Base-by-base conservation (phyloP, 2,329 filamentous ascomycete species). In the Purpureocillium takamizusanense region DNA sequence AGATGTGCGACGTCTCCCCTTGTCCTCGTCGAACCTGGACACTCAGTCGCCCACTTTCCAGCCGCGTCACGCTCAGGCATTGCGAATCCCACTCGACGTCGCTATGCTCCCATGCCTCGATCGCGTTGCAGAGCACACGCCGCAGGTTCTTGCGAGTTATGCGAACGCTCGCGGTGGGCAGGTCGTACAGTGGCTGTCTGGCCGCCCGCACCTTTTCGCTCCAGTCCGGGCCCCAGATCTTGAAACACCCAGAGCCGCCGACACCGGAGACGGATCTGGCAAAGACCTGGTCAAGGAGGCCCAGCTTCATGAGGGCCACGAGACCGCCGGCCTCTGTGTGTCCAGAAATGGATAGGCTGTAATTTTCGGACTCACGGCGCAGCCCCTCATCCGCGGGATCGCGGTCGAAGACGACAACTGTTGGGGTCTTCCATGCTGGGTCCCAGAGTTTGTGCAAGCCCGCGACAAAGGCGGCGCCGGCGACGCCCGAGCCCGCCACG, bases 401-500 rank as follows among this genome's bases (percentile, higher is more conserved):
- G 18, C 67, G 62, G 18, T 70, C 67, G 45, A 63, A 66, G 35
- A 69, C 53, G 33, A 52, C 48, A 33, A 69, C 50, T 4, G 44
- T 50, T 1, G 65, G 65, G 0, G 54, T 51, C 16, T 47, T 42
- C 27, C 51, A 35, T 0, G 39, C 37, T 2, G 51, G 42, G n/a
- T 54, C 42, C 61, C 65, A 69, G 4, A 59, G 53, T 36, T 60
- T 61, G 27, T 52, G 54, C 8, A 70, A 50, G 12, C 62, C 56
- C 35, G 60, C 48, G 18, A 56, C 59, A 39, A 71, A 70, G 7
- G 63, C 51, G 10, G 63, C 56, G 4, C 67, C 65, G 9, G 65
- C 60, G 16, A 69, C 54, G 21, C 67, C 67, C 15, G 53, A 64
- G 5, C 67, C 67, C 4, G 61, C 55, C 8, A 71, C 50, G 16